Evolutionary conservation across 2,329 filamentous ascomycete genomes (phyloP).

Genomic region (Venturia nashicola): DNA sequence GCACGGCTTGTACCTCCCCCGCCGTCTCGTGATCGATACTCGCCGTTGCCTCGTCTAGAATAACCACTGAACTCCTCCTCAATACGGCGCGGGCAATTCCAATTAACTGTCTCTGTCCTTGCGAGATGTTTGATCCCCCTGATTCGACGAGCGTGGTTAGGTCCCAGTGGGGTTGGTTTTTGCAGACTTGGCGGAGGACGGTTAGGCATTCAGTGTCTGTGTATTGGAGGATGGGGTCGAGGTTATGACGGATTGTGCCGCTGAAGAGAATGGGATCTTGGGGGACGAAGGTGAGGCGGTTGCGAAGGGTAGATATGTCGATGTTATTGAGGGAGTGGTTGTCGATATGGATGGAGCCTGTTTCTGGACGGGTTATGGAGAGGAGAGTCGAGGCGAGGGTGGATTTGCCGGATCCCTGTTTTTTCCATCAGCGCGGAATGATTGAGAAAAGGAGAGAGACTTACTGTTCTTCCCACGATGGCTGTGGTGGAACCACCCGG

Average conservation of each 20-base stretch:
- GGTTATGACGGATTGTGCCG: slow-evolving; percentile 47
- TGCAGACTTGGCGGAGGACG: slow-evolving; percentile 43
- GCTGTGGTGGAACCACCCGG: slow-evolving; percentile 68
- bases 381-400: slow-evolving; percentile 55
- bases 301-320: slow-evolving; percentile 45
- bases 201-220: slow-evolving; percentile 40
- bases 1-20: slow-evolving; percentile 38
- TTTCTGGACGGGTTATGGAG: slow-evolving; percentile 34
- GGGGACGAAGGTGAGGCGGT: slow-evolving; percentile 51
- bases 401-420: slow-evolving; percentile 48
- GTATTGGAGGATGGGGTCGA: slow-evolving; percentile 49
- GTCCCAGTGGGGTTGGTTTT: slow-evolving; percentile 44
- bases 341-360: slow-evolving; percentile 47
- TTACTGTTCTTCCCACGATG: slow-evolving; percentile 64
- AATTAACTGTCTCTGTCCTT: slow-evolving; percentile 54
- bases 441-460: not conserved
- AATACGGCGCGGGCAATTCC: slow-evolving; percentile 50
- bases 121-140: slow-evolving; percentile 49
- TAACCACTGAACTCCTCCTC: slow-evolving; percentile 46
- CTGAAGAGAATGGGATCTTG: slow-evolving; percentile 56
- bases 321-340: slow-evolving; percentile 47
- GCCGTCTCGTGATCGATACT: slow-evolving; percentile 46
- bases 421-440: not conserved
- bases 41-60: slow-evolving; percentile 43
- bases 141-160: slow-evolving; percentile 45